Evolutionary conservation across 2,329 filamentous ascomycete species (phyloP), one percentile per base, ranked within the genome.

Genomic region (Diplodia scrobiculata): DNA sequence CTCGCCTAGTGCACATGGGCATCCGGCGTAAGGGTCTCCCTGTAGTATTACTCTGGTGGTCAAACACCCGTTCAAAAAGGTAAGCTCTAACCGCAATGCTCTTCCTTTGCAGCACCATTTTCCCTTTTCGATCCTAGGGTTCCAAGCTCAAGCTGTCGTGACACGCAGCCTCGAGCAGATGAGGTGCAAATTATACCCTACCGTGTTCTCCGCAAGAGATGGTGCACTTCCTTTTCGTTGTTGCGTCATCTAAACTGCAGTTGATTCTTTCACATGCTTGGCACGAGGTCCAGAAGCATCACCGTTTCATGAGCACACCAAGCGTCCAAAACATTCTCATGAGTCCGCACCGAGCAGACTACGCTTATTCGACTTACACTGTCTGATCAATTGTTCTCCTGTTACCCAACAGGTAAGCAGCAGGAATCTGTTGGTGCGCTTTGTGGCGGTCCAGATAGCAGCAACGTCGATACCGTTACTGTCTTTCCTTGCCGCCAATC

Each of bases 1-100:
- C n/a, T 62, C 27, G 41, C 58, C 29, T 50, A 50, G 34, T 50
- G 58, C 58, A 62, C 58, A 62, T 62, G 58, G 58, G 58, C 58
- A 17, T 54, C 32, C 19, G 32, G 52, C 34, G 58, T 62, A 50
- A 60, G 41, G 58, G 58, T 50, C 50, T 32, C 50, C 27, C 27
- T 62, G 29, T 13, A 32, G 27, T 62, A 17, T 14, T 9, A 10
- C 45, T 36, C 25, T 21, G 17, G n/a, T 6, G 17, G 41, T 9
- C n/a, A 45, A 45, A 36, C n/a, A 19, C n/a, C 19, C 52, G 13
- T 41, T 21, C 14, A 21, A 38, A 36, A 17, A 34, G 21, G 21
- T 11, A 32, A 34, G n/a, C 29, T 55, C 52, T 38, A 55, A 34
- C 32, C n/a, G 5, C 5, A 55, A 27, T 17, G 9, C 13, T 38